Evolutionary conservation across 768 basidiomycete species (phyloP).

Genomic region (Mycena sanguinolenta): DNA sequence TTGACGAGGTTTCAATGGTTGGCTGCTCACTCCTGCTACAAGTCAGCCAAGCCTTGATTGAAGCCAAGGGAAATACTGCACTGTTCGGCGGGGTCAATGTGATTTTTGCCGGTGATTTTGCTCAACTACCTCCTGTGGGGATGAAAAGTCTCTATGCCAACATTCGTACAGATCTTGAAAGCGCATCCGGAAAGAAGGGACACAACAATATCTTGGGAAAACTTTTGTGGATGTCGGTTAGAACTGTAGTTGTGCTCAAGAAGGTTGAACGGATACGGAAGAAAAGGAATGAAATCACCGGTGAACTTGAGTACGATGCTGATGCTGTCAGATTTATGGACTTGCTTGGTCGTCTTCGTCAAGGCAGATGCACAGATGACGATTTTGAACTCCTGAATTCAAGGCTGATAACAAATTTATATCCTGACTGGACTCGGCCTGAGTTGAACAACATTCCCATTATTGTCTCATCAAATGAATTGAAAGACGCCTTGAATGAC

Average conservation of each 20-base stretch:
- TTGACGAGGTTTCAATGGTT: constrained; percentile 58
- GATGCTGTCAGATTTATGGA: background rate
- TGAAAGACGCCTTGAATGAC: background rate
- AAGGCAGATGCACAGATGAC: background rate
- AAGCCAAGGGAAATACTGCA: constrained; percentile 45
- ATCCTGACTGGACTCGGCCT: background rate
- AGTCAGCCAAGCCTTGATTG: constrained; percentile 49
- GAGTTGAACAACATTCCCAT: background rate
- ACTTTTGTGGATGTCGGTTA: background rate
- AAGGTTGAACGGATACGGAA: background rate
- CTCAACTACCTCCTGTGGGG: constrained; percentile 55
- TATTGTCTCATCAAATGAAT: background rate
- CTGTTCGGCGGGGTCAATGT: constrained; percentile 56
- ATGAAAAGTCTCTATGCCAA: constrained; percentile 36
- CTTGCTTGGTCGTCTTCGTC: background rate
- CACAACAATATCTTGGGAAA: background rate
- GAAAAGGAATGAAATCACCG: background rate
- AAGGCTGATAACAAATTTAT: too few relatives aligned
- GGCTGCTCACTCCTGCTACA: constrained; percentile 47
- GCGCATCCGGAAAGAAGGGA: background rate
- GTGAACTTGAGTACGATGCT: background rate
- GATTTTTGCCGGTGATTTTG: constrained; percentile 49
- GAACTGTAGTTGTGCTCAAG: background rate
- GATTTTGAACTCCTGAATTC: background rate
- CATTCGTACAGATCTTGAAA: background rate